Percentiles rank a stretch among this genome's conserved stretches.
phyloP scores from a whole-genome alignment of 306 rosid genomes.

The Castanea crenata region DNA sequence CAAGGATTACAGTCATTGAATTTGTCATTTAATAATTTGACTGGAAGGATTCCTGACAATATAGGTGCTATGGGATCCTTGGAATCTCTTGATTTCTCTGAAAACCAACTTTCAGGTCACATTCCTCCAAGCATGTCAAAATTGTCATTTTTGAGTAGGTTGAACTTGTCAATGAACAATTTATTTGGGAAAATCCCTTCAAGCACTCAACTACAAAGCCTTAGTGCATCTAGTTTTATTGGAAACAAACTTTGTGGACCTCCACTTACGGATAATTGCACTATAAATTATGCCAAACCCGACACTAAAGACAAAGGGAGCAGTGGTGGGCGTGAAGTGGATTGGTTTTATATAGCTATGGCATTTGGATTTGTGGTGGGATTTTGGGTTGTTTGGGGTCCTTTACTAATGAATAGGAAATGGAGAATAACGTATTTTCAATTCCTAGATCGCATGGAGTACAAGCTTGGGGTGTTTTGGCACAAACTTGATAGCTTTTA shows the following conservation, averaged over 20 bases:
- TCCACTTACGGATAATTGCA: not conserved
- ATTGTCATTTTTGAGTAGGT: not conserved
- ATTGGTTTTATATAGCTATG: too few species aligned
- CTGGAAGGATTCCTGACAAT: not conserved
- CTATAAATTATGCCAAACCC: too few species aligned
- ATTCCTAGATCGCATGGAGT: too few species aligned
- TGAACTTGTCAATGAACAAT: not conserved
- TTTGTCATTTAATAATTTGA: not conserved
- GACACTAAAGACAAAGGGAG: too few species aligned
- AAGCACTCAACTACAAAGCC: slow-evolving; percentile 1
- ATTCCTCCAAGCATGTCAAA: not conserved
- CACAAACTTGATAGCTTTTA: too few species aligned
- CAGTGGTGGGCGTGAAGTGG: too few species aligned
- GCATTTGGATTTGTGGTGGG: too few species aligned
- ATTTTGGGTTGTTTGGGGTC: too few species aligned
- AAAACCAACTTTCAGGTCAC: not conserved
- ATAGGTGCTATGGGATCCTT: not conserved
- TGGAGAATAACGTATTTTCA: too few species aligned
- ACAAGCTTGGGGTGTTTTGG: too few species aligned
- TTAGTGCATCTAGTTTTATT: not conserved
- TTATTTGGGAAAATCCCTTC: not conserved
- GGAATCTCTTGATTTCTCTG: not conserved
- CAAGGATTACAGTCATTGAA: not conserved
- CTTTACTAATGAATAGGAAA: too few species aligned
- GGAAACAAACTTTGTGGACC: slow-evolving; percentile 11